Evolutionary conservation across 805 yeast genomes (phyloP).

Genomic region (Schwanniomyces vanrijiae): DNA sequence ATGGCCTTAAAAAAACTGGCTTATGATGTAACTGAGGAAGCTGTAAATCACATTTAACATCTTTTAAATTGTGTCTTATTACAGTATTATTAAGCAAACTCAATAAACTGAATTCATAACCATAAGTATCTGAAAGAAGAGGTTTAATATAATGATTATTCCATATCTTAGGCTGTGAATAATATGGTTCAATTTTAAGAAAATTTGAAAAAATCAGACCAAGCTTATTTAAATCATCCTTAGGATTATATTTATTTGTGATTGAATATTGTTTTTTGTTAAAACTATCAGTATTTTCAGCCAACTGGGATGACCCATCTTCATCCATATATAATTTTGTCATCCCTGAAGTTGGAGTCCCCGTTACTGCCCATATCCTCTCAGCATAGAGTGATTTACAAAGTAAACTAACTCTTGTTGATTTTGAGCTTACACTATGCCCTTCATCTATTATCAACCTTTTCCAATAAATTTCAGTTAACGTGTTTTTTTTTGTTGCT

Average conservation of each 20-base stretch:
- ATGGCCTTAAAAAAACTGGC: constrained; percentile 60
- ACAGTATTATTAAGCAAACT: constrained; percentile 48
- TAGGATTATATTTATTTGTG: constrained; percentile 49
- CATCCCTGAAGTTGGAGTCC: constrained; percentile 74
- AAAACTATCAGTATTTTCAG: constrained; percentile 10
- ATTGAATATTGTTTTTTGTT: constrained; percentile 41
- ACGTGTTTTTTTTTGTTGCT: constrained; percentile 24
- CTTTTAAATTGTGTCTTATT: constrained; percentile 56
- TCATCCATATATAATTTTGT: constrained; percentile 55
- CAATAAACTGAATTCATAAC: constrained; percentile 40
- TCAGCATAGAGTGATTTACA: constrained; percentile 54
- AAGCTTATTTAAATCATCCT: constrained; percentile 52
- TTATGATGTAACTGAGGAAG: constrained; percentile 61
- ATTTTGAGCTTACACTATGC: constrained; percentile 57
- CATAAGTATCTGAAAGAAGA: constrained; percentile 37
- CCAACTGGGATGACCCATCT: constrained; percentile 12
- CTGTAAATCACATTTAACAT: constrained; percentile 53
- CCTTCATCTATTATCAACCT: constrained; percentile 76
- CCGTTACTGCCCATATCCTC: constrained; percentile 72
- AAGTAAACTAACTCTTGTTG: constrained; percentile 48
- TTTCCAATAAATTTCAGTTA: constrained; percentile 59
- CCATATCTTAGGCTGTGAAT: constrained; percentile 49
- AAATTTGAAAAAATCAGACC: constrained; percentile 55
- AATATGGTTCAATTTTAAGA: constrained; percentile 61
- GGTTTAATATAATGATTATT: constrained; percentile 46